These are phyloP conservation scores for Hypholoma sublateritium DNA, from an alignment of 768 basidiomycete species.

Conservation along the genomic window DNA sequence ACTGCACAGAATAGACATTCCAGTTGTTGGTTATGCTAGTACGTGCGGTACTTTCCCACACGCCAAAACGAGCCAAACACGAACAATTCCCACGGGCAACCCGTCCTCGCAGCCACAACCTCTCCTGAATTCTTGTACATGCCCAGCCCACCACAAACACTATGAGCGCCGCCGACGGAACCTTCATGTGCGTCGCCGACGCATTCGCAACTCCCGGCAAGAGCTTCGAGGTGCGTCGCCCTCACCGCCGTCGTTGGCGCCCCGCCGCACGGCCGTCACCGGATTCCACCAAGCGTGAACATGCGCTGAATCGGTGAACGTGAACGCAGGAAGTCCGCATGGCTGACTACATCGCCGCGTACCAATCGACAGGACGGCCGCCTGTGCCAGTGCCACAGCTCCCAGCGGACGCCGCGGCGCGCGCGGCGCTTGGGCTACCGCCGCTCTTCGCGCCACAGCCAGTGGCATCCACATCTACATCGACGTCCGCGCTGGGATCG, in stretches of 20 bases:
- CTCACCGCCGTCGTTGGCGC: neutral
- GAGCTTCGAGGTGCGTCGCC: constrained; percentile 29
- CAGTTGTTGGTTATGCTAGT: too few species aligned
- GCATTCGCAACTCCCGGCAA: constrained; percentile 22
- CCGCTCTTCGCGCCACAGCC: constrained; percentile 48
- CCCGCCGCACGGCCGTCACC: neutral
- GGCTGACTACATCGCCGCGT: constrained; percentile 53
- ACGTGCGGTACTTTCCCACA: too few species aligned
- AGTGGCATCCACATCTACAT: neutral
- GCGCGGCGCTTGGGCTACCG: constrained; percentile 45
- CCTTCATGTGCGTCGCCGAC: constrained; percentile 27
- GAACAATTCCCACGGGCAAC: too few species aligned
- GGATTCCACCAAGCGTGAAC: constrained; percentile 1
- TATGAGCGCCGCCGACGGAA: constrained; percentile 11
- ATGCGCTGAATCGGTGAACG: neutral
- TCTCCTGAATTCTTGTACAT: neutral
- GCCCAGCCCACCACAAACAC: neutral
- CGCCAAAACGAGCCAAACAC: too few species aligned
- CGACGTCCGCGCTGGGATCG: neutral
- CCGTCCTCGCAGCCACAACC: neutral
- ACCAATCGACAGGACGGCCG: constrained; percentile 42
- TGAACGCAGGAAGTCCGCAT: constrained; percentile 50
- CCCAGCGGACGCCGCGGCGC: constrained; percentile 44
- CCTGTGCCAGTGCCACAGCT: constrained; percentile 48
- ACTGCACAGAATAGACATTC: too few species aligned